These are phyloP conservation scores for Yamadazyma jaroonii DNA, from an alignment of 1,139 yeast species.

Conservation along the genomic window DNA sequence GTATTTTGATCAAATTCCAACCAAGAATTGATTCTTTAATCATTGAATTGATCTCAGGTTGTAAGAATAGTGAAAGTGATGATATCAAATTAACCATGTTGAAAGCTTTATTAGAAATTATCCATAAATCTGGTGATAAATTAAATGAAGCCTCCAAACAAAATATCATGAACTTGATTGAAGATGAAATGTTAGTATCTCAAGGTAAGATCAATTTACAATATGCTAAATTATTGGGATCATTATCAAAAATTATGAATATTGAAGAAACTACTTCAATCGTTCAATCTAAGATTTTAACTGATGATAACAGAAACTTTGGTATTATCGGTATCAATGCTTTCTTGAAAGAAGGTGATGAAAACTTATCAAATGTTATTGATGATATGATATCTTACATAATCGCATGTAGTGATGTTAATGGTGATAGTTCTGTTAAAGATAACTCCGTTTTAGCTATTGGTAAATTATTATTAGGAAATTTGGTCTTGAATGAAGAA, in stretches of 20 bases:
- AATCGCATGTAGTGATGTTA: slow-evolving; percentile 41
- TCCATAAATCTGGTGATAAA: slow-evolving; percentile 72
- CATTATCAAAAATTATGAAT: slow-evolving; percentile 66
- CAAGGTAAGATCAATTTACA: slow-evolving; percentile 64
- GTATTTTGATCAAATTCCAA: slow-evolving; percentile 82
- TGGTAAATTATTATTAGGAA: slow-evolving; percentile 66
- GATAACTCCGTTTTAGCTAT: slow-evolving; percentile 82
- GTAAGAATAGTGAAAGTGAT: slow-evolving; percentile 49
- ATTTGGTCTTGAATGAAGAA: slow-evolving; percentile 26
- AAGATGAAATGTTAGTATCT: slow-evolving; percentile 57
- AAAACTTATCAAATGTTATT: slow-evolving; percentile 52
- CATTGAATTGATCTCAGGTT: slow-evolving; percentile 76
- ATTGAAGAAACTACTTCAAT: slow-evolving; percentile 64
- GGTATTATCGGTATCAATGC: slow-evolving; percentile 75
- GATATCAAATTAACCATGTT: slow-evolving; percentile 86
- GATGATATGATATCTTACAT: slow-evolving; percentile 49
- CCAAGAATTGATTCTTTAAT: slow-evolving; percentile 94
- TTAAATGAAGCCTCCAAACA: slow-evolving; percentile 73
- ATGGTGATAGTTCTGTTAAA: slow-evolving; percentile 53
- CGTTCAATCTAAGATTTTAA: slow-evolving; percentile 58
- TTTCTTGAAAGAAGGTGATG: slow-evolving; percentile 67
- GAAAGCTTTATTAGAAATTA: slow-evolving; percentile 82
- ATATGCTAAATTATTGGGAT: slow-evolving; percentile 76
- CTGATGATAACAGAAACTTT: slow-evolving; percentile 47
- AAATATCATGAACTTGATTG: slow-evolving; percentile 70